These are phyloP conservation scores for Giardia duodenalis DNA, from an alignment of 208 protist genomes.

Conservation along the genomic window DNA sequence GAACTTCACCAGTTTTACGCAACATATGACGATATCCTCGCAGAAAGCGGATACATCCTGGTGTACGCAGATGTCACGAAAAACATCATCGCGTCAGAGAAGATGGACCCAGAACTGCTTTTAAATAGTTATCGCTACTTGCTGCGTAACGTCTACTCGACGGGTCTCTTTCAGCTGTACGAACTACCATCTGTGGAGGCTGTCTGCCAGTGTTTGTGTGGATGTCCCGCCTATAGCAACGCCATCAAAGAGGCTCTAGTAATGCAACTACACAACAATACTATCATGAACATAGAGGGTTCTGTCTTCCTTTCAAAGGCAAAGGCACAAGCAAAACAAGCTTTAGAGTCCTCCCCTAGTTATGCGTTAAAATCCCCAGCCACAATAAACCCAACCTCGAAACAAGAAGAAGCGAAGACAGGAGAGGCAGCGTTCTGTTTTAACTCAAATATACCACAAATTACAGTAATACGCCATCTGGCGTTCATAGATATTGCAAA, in stretches of 20 bases:
- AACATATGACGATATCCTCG: not conserved
- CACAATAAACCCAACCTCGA: too few species aligned
- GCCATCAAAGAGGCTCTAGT: too few species aligned
- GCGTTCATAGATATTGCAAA: too few species aligned
- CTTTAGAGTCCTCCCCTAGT: too few species aligned
- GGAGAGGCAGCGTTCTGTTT: too few species aligned
- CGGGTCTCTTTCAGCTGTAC: not conserved
- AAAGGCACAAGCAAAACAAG: too few species aligned
- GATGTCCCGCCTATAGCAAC: too few species aligned
- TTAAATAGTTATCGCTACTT: not conserved
- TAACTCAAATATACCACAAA: too few species aligned
- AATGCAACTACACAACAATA: not conserved
- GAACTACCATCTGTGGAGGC: not conserved
- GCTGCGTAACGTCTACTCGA: not conserved
- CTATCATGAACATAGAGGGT: not conserved
- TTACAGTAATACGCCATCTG: too few species aligned
- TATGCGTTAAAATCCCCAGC: too few species aligned
- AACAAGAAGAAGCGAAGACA: too few species aligned
- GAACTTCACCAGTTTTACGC: not conserved
- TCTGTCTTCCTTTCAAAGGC: not conserved
- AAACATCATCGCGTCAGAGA: not conserved
- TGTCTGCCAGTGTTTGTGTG: not conserved
- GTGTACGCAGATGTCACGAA: not conserved
- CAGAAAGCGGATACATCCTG: not conserved
- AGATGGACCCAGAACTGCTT: not conserved